A percentile compares a stretch with the other conserved stretches of the same genome.
phyloP scores from a whole-genome alignment of 2,329 filamentous ascomycete genomes.

The Cladosporium sp. region DNA sequence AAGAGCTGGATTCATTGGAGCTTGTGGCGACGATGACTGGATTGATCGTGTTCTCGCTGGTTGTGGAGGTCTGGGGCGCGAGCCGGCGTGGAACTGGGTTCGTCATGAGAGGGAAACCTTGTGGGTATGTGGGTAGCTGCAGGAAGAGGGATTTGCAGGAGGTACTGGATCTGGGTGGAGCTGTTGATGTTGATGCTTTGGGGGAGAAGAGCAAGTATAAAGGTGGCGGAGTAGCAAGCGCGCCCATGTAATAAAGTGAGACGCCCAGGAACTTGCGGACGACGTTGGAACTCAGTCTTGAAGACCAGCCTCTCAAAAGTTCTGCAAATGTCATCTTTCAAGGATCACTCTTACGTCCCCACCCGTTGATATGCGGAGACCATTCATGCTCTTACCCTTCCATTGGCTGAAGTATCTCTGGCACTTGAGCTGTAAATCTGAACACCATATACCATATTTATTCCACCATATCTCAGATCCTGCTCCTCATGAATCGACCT shows the following conservation, averaged over 20 bases:
- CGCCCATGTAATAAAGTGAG: constrained; percentile 40
- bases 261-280: too few relatives aligned
- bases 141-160: constrained; percentile 43
- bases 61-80: constrained; percentile 39
- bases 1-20: constrained; percentile 41
- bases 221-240: constrained; percentile 2
- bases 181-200: constrained; percentile 13
- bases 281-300: too few relatives aligned
- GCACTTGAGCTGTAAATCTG: too few relatives aligned
- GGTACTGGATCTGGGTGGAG: constrained; percentile 2
- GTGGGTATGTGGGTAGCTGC: constrained; percentile 36
- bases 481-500: too few relatives aligned
- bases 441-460: too few relatives aligned
- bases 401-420: too few relatives aligned
- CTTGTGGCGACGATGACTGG: constrained; percentile 45
- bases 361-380: background rate
- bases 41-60: constrained; percentile 39
- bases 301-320: too few relatives aligned
- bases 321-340: background rate
- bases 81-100: constrained; percentile 28
- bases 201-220: background rate
- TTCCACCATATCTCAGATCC: too few relatives aligned
- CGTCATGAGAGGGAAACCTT: constrained; percentile 25
- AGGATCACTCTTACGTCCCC: background rate
- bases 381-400: too few relatives aligned